Evolutionary conservation across 2,329 filamentous ascomycete genomes (phyloP).

Genomic region (Cladosporium cucumerinum): DNA sequence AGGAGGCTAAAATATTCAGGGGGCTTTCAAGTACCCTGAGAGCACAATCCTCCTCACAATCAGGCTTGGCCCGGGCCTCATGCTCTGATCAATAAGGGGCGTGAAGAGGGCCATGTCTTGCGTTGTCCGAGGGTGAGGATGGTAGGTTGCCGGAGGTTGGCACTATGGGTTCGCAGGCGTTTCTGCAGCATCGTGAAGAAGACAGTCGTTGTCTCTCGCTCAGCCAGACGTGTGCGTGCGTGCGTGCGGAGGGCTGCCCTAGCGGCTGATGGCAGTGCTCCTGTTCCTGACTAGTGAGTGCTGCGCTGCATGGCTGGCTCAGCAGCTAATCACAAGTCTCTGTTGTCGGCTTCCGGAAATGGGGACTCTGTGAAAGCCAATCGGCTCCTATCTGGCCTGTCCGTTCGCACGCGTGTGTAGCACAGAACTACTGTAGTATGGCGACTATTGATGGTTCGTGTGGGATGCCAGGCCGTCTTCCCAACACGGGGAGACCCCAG

Average conservation of each 20-base stretch:
- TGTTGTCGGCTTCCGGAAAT: conserved; percentile 7
- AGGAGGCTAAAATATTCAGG: conserved; percentile 15
- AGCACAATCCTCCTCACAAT: conserved; percentile 6
- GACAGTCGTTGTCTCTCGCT: conserved; percentile 3
- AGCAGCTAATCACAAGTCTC: conserved; percentile 4
- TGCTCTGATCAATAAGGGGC: neutral
- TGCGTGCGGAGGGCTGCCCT: conserved; percentile 1
- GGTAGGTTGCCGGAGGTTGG: neutral
- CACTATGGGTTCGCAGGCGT: neutral
- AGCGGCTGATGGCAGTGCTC: conserved; percentile 7
- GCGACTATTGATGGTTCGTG: neutral
- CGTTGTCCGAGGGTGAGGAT: neutral
- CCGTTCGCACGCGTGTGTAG: neutral
- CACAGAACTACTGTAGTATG: conserved; percentile 1
- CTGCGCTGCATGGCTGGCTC: conserved; percentile 2
- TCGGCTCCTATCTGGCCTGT: conserved; percentile 1
- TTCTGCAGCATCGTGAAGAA: conserved; percentile 15
- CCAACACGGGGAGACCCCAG: neutral
- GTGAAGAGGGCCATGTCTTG: conserved; percentile 15
- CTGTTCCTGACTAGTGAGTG: conserved; percentile 17
- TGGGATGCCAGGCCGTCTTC: neutral
- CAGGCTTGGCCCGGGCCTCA: conserved; percentile 3
- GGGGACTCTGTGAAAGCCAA: neutral
- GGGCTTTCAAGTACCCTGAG: conserved; percentile 16
- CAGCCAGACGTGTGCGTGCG: conserved; percentile 2